Conservation (phyloP, 2,329 filamentous ascomycete species). For the Cladophialophora bantiana region DNA sequence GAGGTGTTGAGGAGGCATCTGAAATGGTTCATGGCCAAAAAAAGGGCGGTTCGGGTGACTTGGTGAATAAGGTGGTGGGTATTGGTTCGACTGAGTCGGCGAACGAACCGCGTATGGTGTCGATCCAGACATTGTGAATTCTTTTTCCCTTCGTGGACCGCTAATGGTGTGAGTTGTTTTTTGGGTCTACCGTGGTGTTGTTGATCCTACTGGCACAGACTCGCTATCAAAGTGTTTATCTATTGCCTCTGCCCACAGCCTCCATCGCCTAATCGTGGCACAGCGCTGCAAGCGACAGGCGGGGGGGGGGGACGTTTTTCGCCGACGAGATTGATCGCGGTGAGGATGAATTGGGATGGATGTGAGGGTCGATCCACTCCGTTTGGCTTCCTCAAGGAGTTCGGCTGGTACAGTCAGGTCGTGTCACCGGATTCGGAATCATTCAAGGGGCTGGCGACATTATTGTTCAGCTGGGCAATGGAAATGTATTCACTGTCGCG, state of each 20-base stretch:
- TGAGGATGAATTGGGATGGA: conserved; percentile 9
- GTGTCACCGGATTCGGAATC: conserved; percentile 32
- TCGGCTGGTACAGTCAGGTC: conserved; percentile 26
- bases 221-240: conserved; percentile 29
- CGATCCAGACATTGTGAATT: conserved; percentile 37
- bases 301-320: not conserved
- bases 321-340: conserved; percentile 10
- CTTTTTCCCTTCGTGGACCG: conserved; percentile 7
- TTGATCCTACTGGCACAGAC: conserved; percentile 5
- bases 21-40: conserved; percentile 52
- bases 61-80: conserved; percentile 52
- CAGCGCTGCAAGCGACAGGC: conserved; percentile 3
- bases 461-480: conserved; percentile 25
- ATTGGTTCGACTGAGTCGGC: conserved; percentile 53
- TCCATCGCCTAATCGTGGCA: conserved; percentile 29
- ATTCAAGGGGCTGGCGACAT: conserved; percentile 34
- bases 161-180: conserved; percentile 1
- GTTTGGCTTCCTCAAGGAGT: conserved; percentile 14
- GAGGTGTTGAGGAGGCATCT: conserved; percentile 41
- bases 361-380: conserved; percentile 12
- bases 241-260: conserved; percentile 26
- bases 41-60: conserved; percentile 52
- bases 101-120: conserved; percentile 55
- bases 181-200: conserved; percentile 15
- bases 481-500: conserved; percentile 27